A percentile compares a stretch with the other conserved stretches of the same genome.
These are phyloP conservation scores for Umbelopsis vinacea DNA, from an alignment of 192 early-diverging fungal species.

Conservation along the genomic window DNA sequence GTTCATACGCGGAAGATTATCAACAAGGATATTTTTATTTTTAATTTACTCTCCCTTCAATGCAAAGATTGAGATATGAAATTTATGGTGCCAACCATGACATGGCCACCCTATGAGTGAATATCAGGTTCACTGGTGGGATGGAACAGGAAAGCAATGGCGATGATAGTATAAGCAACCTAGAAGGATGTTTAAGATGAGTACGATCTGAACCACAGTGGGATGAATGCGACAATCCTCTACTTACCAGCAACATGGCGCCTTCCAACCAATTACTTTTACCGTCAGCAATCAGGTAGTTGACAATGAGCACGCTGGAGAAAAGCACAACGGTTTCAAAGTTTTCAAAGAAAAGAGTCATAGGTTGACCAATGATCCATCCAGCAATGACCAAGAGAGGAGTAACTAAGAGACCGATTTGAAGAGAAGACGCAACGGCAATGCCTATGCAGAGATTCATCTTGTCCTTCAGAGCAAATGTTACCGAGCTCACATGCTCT, in stretches of 20 bases:
- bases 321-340: constrained; percentile 87
- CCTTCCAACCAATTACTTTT: constrained; percentile 94
- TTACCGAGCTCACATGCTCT: constrained; percentile 86
- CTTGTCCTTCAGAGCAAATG: constrained; percentile 87
- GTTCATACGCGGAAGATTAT: no score
- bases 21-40: not conserved
- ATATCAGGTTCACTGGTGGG: constrained; percentile 37
- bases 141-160: constrained; percentile 80
- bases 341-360: constrained; percentile 83
- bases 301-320: constrained; percentile 76
- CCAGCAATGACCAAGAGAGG: constrained; percentile 76
- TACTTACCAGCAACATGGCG: constrained; percentile 68
- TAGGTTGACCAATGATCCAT: constrained; percentile 80
- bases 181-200: not conserved
- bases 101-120: not conserved
- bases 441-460: constrained; percentile 78
- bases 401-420: constrained; percentile 84
- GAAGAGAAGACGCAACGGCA: constrained; percentile 52
- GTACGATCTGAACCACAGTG: no score
- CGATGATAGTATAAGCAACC: constrained; percentile 82
- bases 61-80: no score
- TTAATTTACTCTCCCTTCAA: not conserved
- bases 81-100: no score
- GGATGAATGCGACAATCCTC: no score
- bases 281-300: constrained; percentile 83